Base-by-base conservation (phyloP, 495 filamentous ascomycete genomes). In the Podospora anserina region DNA sequence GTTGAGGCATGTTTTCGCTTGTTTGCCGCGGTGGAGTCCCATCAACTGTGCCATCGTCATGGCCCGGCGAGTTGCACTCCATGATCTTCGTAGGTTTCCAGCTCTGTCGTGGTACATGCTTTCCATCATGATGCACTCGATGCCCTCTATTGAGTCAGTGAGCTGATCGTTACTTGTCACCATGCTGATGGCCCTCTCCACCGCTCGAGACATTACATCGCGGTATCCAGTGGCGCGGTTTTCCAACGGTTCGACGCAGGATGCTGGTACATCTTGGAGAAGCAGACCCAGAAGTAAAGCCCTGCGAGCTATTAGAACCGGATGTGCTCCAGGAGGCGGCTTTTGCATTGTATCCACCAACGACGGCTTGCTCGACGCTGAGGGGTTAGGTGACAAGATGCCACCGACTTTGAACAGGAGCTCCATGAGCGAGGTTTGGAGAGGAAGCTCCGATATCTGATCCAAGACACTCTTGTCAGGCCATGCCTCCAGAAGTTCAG, bases 71-170 rank as follows among this genome's bases (percentile, higher is more conserved):
- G 73, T 71, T 5, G 79, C 69, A n/a, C 83, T 65, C 79, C 78
- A 85, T 0, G 78, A 75, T 1, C 75, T 76, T 23, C 80, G 82
- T 7, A 87, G 75, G 63, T 83, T 83, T 0, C 84, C 84, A 7
- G 66, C 71, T 34, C 84, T 80, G 54, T 78, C 79, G 20, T 83
- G 78, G 69, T 83, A 84, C 65, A 82, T 69, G 32, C 76, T 77
- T 69, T 86, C 84, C 11, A 85, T 75, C 69, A 87, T 81, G 53
- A 87, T 72, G 69, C 82, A 85, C 66, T 86, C 83, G 11, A 87
- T 66, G 7, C 78, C 81, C 61, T 86, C 83, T 18, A 86, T 65
- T 1, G 74, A 81, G 69, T 70, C 67, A 56, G 77, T 66, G n/a
- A 86, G 77, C 13, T 83, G 79, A 44, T 87, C 84, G 63, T 85